Percentiles rank a stretch among this genome's conserved stretches.
Evolutionary conservation across 768 basidiomycete genomes (phyloP).

Genomic region (Tephrocybe sp.): DNA sequence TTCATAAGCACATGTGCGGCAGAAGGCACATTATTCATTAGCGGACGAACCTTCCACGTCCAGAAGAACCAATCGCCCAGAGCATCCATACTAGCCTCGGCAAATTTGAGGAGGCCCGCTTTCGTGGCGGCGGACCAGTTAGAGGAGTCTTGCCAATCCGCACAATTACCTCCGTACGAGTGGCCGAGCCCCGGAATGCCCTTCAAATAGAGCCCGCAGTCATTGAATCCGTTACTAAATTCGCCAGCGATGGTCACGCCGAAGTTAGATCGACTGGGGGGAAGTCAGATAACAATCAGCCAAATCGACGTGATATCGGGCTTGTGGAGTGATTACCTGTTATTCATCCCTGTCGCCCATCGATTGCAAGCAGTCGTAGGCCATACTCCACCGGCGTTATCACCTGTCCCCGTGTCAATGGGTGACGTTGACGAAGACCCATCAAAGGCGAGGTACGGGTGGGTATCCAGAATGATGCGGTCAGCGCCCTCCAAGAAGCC

Average conservation of each 20-base stretch:
- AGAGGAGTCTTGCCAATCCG: constrained; percentile 46
- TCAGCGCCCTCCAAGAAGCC: constrained; percentile 39
- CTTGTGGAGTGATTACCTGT: constrained; percentile 19
- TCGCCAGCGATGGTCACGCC: constrained; percentile 75
- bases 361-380: constrained; percentile 43
- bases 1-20: constrained; percentile 1
- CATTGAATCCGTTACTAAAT: constrained; percentile 65
- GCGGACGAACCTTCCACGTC: constrained; percentile 48
- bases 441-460: constrained; percentile 50
- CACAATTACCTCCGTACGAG: constrained; percentile 31
- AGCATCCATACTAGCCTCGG: constrained; percentile 45
- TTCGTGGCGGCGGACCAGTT: constrained; percentile 43
- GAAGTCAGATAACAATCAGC: constrained; percentile 8
- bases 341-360: constrained; percentile 42
- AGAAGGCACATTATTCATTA: background rate
- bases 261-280: constrained; percentile 35
- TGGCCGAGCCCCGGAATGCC: constrained; percentile 14
- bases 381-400: constrained; percentile 39
- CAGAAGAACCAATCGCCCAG: constrained; percentile 41
- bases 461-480: constrained; percentile 39
- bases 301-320: constrained; percentile 3
- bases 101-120: constrained; percentile 45
- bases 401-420: constrained; percentile 29
- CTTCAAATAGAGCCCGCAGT: constrained; percentile 41
- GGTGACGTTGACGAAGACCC: constrained; percentile 30